Conservation (phyloP, 495 filamentous ascomycete genomes). For the Aspergillus diversus region DNA sequence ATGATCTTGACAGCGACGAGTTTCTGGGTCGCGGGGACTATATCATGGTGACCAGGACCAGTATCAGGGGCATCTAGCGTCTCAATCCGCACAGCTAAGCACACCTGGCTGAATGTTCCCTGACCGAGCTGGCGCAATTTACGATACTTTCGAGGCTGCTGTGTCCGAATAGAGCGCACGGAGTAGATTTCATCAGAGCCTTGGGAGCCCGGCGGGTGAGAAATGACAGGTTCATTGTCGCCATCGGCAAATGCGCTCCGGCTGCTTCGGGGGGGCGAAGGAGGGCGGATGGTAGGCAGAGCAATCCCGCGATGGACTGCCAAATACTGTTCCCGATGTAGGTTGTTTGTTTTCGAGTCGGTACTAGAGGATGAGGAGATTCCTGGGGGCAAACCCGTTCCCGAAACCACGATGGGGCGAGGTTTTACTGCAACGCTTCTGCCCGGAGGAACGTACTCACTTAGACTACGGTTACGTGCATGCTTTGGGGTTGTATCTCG, state of each 20-base stretch:
- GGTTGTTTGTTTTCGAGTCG: conserved; percentile 48
- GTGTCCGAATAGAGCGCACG: conserved; percentile 49
- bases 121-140: conserved; percentile 82
- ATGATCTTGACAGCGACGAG: conserved; percentile 95
- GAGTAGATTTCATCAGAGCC: conserved; percentile 44
- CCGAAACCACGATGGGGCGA: conserved; percentile 74
- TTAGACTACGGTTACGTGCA: conserved; percentile 76
- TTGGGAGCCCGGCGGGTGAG: conserved; percentile 23
- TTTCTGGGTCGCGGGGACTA: conserved; percentile 59
- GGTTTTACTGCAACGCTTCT: conserved; percentile 61
- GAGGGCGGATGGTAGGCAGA: conserved; percentile 60
- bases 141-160: conserved; percentile 62
- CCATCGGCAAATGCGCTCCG: conserved; percentile 45
- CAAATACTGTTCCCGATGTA: conserved; percentile 83
- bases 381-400: conserved; percentile 44
- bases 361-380: conserved; percentile 46
- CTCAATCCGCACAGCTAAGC: conserved; percentile 73
- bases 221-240: conserved; percentile 39
- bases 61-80: conserved; percentile 28
- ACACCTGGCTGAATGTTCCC: conserved; percentile 93
- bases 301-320: conserved; percentile 75
- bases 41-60: conserved; percentile 42
- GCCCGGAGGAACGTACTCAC: conserved; percentile 80
- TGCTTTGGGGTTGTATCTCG: conserved; percentile 45
- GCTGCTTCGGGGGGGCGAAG: conserved; percentile 72